Evolutionary conservation across 2,329 filamentous ascomycete genomes (phyloP).

Genomic region (Ceratocystis harringtonii): DNA sequence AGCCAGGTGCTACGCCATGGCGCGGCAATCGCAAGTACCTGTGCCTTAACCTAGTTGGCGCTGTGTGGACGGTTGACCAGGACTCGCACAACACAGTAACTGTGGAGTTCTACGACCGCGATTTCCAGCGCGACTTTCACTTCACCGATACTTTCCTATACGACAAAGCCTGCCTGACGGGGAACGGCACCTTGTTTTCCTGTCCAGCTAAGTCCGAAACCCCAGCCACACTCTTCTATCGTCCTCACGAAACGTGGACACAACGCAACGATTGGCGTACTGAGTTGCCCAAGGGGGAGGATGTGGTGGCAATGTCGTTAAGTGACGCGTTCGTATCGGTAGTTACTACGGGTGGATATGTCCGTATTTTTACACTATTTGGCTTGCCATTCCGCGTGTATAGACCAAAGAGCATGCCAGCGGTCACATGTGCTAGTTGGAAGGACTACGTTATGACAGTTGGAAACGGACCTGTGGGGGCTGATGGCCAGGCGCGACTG

Average conservation of each 20-base stretch:
- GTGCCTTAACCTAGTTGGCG: conserved; percentile 82
- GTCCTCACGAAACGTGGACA: conserved; percentile 95
- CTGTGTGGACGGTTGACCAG: conserved; percentile 94
- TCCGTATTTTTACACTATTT: conserved; percentile 84
- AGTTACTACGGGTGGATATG: conserved; percentile 73
- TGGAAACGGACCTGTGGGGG: conserved; percentile 74
- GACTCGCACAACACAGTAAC: conserved; percentile 87
- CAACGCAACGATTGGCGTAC: conserved; percentile 81
- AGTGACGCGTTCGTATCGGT: conserved; percentile 85
- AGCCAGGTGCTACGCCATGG: conserved; percentile 88
- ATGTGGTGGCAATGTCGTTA: conserved; percentile 73
- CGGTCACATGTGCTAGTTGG: conserved; percentile 88
- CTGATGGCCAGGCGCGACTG: conserved; percentile 62
- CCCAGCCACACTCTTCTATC: conserved; percentile 80
- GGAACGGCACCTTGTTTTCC: conserved; percentile 73
- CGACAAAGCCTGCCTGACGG: conserved; percentile 85
- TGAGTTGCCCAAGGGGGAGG: conserved; percentile 72
- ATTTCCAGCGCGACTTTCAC: conserved; percentile 84
- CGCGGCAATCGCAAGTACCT: conserved; percentile 85
- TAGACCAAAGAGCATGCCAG: conserved; percentile 75
- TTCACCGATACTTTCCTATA: conserved; percentile 94
- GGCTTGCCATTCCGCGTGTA: conserved; percentile 82
- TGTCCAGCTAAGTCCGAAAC: conserved; percentile 52
- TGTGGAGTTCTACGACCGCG: conserved; percentile 93
- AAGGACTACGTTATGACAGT: conserved; percentile 92